Evolutionary conservation across 805 yeast species (phyloP).

Genomic region (Naumovozyma dairenensis): DNA sequence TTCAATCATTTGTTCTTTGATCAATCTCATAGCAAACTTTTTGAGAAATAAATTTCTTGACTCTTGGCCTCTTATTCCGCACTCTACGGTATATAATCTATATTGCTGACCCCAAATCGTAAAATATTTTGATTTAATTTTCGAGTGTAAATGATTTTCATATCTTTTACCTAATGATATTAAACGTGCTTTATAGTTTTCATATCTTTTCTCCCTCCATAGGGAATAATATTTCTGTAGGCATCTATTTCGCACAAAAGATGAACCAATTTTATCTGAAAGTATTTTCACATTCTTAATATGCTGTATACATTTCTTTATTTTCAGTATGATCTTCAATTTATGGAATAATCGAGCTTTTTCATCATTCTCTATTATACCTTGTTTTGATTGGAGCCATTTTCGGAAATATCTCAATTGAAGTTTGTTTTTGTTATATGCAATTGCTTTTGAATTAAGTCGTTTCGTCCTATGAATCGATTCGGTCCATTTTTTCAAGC

Average conservation of each 20-base stretch:
- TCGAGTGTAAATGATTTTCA: too few relatives aligned
- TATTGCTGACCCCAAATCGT: slow-evolving; percentile 7
- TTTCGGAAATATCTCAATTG: not conserved
- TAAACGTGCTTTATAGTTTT: not conserved
- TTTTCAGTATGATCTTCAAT: slow-evolving; percentile 4
- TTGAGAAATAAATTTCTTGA: not conserved
- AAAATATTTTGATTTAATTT: slow-evolving; percentile 3
- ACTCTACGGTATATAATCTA: slow-evolving; percentile 5
- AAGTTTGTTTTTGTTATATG: too few relatives aligned
- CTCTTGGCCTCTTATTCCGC: not conserved
- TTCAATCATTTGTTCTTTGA: not conserved
- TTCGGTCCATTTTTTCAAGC: too few relatives aligned
- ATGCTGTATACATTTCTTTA: not conserved
- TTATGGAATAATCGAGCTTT: not conserved
- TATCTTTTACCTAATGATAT: not conserved
- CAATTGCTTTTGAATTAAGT: too few relatives aligned
- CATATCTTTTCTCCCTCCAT: not conserved
- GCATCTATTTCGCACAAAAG: not conserved
- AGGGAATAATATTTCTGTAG: not conserved
- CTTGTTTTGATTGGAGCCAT: not conserved
- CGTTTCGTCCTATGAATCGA: too few relatives aligned
- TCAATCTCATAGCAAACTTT: not conserved
- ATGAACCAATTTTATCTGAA: not conserved
- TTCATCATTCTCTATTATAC: not conserved
- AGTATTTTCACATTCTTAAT: not conserved